Percentiles rank a stretch among this genome's conserved stretches.
Evolutionary conservation across 2,329 filamentous ascomycete species (phyloP).

Genomic region (Fragosphaeria purpurea): DNA sequence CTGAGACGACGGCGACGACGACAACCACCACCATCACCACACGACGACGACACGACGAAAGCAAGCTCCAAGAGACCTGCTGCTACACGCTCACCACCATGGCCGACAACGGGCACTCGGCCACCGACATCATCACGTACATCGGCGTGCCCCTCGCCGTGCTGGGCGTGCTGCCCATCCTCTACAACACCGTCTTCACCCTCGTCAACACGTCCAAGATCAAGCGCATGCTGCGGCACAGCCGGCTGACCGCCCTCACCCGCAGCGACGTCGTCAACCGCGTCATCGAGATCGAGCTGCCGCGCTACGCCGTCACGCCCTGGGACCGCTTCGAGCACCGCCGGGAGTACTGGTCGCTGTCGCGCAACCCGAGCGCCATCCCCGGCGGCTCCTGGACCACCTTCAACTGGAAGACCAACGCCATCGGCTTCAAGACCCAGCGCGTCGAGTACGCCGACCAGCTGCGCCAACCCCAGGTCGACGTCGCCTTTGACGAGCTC

Average conservation of each 20-base stretch:
- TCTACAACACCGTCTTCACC: constrained; percentile 54
- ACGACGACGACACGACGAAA: too few relatives aligned
- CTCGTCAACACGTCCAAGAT: constrained; percentile 51
- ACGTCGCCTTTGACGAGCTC: constrained; percentile 47
- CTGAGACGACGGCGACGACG: too few relatives aligned
- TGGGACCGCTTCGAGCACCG: constrained; percentile 43
- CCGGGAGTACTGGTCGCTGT: constrained; percentile 48
- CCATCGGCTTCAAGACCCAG: constrained; percentile 52
- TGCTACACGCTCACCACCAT: not conserved
- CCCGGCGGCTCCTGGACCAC: constrained; percentile 55
- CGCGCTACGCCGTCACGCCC: constrained; percentile 53
- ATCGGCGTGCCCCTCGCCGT: constrained; percentile 26
- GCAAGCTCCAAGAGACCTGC: too few relatives aligned
- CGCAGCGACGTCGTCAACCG: constrained; percentile 55
- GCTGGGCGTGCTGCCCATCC: constrained; percentile 46
- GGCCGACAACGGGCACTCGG: constrained; percentile 12
- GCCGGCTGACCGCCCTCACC: constrained; percentile 49
- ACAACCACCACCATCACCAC: too few relatives aligned
- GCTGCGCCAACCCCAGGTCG: constrained; percentile 42
- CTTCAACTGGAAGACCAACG: constrained; percentile 55
- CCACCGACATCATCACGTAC: constrained; percentile 25
- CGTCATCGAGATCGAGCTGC: constrained; percentile 56
- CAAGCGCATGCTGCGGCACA: constrained; percentile 45
- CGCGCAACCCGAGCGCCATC: constrained; percentile 39
- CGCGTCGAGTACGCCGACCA: constrained; percentile 52